Percentiles rank a stretch among this genome's conserved stretches.
Conservation (phyloP, 2,329 filamentous ascomycete genomes). For the Pseudogymnoascus sp. region DNA sequence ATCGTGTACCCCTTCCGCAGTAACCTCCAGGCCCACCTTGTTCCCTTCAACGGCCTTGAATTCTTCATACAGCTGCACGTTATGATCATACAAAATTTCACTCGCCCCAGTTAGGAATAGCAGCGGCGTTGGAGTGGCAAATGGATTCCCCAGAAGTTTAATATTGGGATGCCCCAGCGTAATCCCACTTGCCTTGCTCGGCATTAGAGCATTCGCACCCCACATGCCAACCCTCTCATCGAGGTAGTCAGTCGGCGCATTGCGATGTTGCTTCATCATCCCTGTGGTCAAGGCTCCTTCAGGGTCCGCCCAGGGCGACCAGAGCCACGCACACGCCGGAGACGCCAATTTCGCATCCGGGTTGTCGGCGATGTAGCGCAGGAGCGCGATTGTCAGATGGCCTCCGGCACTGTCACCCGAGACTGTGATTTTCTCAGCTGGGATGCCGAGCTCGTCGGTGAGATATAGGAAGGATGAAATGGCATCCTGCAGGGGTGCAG, state of each 20-base stretch:
- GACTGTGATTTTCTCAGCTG: slow-evolving; percentile 35
- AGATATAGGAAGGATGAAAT: slow-evolving; percentile 40
- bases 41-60: slow-evolving; percentile 35
- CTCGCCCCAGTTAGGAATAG: slow-evolving; percentile 35
- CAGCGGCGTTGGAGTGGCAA: slow-evolving; percentile 33
- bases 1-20: slow-evolving; percentile 38
- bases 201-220: slow-evolving; percentile 34
- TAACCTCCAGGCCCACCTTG: slow-evolving; percentile 34
- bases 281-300: slow-evolving; percentile 24
- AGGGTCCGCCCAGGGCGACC: slow-evolving; percentile 38
- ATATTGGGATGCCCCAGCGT: slow-evolving; percentile 32
- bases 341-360: slow-evolving; percentile 25
- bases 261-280: slow-evolving; percentile 11
- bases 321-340: slow-evolving; percentile 35
- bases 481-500: slow-evolving; percentile 43
- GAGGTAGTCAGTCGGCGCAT: slow-evolving; percentile 35
- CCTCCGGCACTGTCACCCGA: slow-evolving; percentile 44
- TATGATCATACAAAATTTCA: slow-evolving; percentile 37
- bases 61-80: slow-evolving; percentile 30
- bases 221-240: slow-evolving; percentile 32
- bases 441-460: slow-evolving; percentile 30
- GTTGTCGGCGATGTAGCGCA: slow-evolving; percentile 39
- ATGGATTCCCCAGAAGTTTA: slow-evolving; percentile 31
- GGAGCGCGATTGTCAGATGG: slow-evolving; percentile 37
- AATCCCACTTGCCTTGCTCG: slow-evolving; percentile 17